Evolutionary conservation across 306 rosid genomes (phyloP), one percentile per base, ranked within the genome.

Genomic region (Bauhinia variegata): DNA sequence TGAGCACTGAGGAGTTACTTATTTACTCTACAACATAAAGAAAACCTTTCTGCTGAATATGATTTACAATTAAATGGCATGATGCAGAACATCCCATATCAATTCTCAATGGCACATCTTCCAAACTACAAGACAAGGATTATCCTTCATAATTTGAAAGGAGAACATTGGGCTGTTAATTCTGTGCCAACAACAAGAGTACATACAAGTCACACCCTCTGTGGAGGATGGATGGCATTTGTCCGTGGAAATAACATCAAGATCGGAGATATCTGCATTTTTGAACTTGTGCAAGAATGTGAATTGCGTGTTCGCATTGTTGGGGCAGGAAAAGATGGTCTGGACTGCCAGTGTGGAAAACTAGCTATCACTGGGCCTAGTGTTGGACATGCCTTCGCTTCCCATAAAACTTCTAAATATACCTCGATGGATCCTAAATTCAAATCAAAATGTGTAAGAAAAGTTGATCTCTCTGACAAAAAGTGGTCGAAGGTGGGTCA

Each of bases 181-280:
- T 89, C 97, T 65, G 92, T 92, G 72, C 95, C 96, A 71, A 70
- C 87, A 64, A 89, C 84, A 65, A 85, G 97, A 84, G 96, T 92
- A 74, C 83, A 92, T 79, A 89, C 96, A 19, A 84, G 92, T 74
- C 97, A 92, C 73, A 92, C 92, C 23, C 87, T 92, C n/a, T 92
- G 97, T 63, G 97, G 97, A 54, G 97, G 97, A 71, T 92, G 96
- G 97, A 80, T 89, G 88, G 95, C 95, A 37, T 92, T 92, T 84
- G 95, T 92, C 54, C 96, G 97, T 48, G 82, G 78, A 54, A 92
- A 92, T 75, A 86, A 78, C 79, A 68, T 92, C 68, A 82, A 78
- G 65, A 63, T 89, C 57, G 97, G 97, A 62, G 97, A 92, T 77
- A 69, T 89, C 54, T 92, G 97, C 78, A 73, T 85, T 73, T 92